Conservation (phyloP, 2,329 filamentous ascomycete species). For the Apiospora saccharicola region DNA sequence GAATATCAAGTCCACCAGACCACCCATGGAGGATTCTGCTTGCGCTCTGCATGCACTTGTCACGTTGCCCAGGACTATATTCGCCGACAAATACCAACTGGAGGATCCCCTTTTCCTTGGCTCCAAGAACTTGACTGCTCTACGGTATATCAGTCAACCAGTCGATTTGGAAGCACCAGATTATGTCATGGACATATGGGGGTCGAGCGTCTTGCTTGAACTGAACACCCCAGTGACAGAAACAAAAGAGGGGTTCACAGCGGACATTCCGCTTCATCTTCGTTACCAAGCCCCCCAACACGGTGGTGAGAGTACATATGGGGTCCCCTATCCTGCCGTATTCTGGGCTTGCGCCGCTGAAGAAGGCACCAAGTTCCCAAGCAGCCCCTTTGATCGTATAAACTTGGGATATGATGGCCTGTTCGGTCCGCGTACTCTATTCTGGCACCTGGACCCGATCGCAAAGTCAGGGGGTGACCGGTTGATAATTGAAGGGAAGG, state of each 20-base stretch:
- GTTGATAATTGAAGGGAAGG: constrained; percentile 63
- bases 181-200: constrained; percentile 81
- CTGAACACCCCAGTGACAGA: constrained; percentile 62
- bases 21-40: constrained; percentile 59
- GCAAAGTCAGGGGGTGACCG: constrained; percentile 41
- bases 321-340: constrained; percentile 81
- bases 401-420: constrained; percentile 86
- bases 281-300: constrained; percentile 76
- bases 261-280: constrained; percentile 81
- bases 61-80: constrained; percentile 81
- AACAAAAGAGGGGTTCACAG: constrained; percentile 61
- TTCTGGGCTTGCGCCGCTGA: constrained; percentile 88
- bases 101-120: constrained; percentile 77
- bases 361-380: constrained; percentile 70
- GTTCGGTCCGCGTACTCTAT: constrained; percentile 79
- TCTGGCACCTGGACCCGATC: constrained; percentile 77
- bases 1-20: constrained; percentile 60
- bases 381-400: constrained; percentile 85
- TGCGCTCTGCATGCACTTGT: constrained; percentile 83
- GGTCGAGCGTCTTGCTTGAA: constrained; percentile 78
- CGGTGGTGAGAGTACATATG: constrained; percentile 60
- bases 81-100: constrained; percentile 89
- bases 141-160: constrained; percentile 75
- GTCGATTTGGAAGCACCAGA: constrained; percentile 91
- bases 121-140: constrained; percentile 77